Evolutionary conservation across 2,329 filamentous ascomycete genomes (phyloP), one percentile per base, ranked within the genome.

Genomic region (Chaetothyriales sp.): DNA sequence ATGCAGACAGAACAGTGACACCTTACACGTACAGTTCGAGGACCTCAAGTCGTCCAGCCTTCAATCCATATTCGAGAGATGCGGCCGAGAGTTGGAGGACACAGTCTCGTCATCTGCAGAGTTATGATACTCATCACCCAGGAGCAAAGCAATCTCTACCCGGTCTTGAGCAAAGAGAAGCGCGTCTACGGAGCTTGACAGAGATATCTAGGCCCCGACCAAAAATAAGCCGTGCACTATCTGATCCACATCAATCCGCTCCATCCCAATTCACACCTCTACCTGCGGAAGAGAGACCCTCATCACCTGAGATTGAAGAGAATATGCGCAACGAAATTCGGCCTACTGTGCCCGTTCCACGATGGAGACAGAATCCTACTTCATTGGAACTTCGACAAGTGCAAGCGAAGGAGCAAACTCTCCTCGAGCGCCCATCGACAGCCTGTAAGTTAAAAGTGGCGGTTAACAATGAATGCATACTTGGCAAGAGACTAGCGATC

Each of bases 71-170:
- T 18, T 48, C 55, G 43, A 49, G 49, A 25, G 47, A 19, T 40
- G 52, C 55, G 13, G 55, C 53, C 20, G 51, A 57, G 40, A 43
- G 33, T 37, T 53, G 37, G 43, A 37, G 51, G 15, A 52, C 47
- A 4, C 55, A 51, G 46, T 47, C 45, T 18, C 51, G 50, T 18
- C 49, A 49, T 48, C 25, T 52, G n/a, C 22, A 37, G 13, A 50
- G 28, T 18, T 18, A 33, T 15, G 6, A 22, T 15, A 20, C 43
- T 15, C 18, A 18, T 20, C 25, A 18, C 18, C 8, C 7, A 18
- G 10, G 48, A 4, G 10, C 28, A 10, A 20, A 48, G 6, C 25
- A 25, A 20, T 19, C 29, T 18, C 10, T 8, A 18, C 13, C n/a
- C 18, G 18, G 43, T 25, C 51, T 49, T 4, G 44, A 52, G 19